Base-by-base conservation (phyloP, 1,284 basidiomycete genomes). In the Ustilago hordei region DNA sequence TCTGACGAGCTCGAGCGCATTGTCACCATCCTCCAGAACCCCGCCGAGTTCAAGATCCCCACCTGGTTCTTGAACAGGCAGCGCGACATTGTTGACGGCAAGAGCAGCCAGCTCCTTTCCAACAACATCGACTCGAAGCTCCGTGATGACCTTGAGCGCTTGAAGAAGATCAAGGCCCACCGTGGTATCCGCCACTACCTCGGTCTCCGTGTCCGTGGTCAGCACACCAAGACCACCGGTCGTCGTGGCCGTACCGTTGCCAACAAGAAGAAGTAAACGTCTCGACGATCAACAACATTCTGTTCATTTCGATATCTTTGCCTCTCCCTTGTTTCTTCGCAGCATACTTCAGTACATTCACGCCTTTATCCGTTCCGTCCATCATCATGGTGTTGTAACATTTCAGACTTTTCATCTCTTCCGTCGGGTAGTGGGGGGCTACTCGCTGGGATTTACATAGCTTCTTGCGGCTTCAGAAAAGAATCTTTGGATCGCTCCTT, bases 191-290 rank as follows among this genome's bases (percentile, higher is more conserved):
- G 97, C 88, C 96, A 99, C 89, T 95, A 91, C 91, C 97, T 95
- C 94, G 93, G 94, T 80, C 90, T 97, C 81, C 92, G 95, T 87
- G 87, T 88, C 58, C 85, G 97, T 86, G 96, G 96, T 87, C 97
- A 99, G 87, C 96, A 99, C 91, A 99, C 96, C 83, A 98, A 98
- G 91, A 99, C 97, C 67, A 99, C 97, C 76, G 95, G 95, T 92
- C 84, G 87, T 43, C 83, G 87, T 36, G 87, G 87, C 55, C 86
- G 81, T 63, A 84, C 85, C 64, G 79, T 84, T 55, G 85, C 83
- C 65, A 81, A 81, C 83, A 84, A 84, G 83, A 85, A 85, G 81
- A 85, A 85, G 81, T 84, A 83, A 84, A 63, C 61, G 52, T 35
- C 11, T 41, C 48, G 38, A 58, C 69, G 43, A 45, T 45, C 43